Conservation (phyloP, 2,329 filamentous ascomycete genomes). For the Colletotrichum sp. region DNA sequence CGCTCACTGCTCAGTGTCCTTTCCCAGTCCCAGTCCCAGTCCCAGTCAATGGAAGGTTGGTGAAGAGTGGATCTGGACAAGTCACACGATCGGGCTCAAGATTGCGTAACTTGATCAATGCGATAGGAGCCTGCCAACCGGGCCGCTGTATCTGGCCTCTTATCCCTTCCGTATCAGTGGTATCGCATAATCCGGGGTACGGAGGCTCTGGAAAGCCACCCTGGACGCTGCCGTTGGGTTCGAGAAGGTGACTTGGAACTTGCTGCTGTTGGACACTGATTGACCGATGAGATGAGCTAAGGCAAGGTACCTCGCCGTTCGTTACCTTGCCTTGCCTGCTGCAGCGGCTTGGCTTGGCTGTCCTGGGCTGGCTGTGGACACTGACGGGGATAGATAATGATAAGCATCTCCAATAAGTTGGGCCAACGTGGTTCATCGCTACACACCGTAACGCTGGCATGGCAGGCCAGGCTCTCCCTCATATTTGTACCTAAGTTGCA, state of each 20-base stretch:
- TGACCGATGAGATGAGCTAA: neutral
- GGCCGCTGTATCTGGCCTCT: neutral
- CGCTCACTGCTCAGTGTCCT: neutral
- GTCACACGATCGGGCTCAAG: constrained; percentile 8
- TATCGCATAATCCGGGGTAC: constrained; percentile 16
- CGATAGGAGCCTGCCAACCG: constrained; percentile 10
- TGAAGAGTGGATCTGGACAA: constrained; percentile 12
- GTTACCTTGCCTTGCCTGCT: neutral
- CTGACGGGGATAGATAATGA: neutral
- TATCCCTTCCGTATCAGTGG: neutral
- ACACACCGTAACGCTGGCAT: neutral
- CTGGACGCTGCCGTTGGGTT: neutral
- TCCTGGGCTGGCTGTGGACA: neutral
- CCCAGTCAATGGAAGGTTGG: neutral
- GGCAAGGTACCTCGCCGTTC: neutral
- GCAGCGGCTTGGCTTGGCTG: neutral
- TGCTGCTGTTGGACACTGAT: neutral
- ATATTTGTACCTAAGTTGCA: neutral
- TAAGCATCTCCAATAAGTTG: neutral
- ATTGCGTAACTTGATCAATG: constrained; percentile 16
- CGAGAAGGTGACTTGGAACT: constrained; percentile 1
- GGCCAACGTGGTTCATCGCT: neutral
- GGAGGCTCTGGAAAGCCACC: constrained; percentile 1
- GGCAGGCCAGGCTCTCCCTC: neutral
- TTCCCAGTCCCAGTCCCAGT: neutral